These are phyloP conservation scores for Mycena galericulata DNA, from an alignment of 768 basidiomycete species.

Conservation along the genomic window DNA sequence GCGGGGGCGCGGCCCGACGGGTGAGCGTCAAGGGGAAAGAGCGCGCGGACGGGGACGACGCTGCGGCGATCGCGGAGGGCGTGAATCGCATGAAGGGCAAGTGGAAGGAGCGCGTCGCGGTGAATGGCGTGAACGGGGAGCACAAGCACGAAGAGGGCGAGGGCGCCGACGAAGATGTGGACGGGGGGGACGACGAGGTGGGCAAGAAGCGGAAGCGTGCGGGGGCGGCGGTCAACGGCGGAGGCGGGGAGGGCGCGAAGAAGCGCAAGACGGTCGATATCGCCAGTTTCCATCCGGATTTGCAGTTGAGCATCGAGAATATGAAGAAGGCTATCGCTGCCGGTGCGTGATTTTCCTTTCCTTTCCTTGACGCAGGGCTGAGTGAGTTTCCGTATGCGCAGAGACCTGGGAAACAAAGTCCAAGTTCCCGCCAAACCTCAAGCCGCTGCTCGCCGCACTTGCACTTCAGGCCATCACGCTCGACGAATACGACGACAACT, in stretches of 20 bases:
- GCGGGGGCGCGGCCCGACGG: not conserved
- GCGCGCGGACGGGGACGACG: slow-evolving; percentile 15
- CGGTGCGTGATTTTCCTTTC: slow-evolving; percentile 52
- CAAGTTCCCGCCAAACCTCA: slow-evolving; percentile 89
- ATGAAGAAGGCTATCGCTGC: slow-evolving; percentile 71
- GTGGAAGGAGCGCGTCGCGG: slow-evolving; percentile 23
- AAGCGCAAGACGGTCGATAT: slow-evolving; percentile 78
- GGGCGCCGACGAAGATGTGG: slow-evolving; percentile 33
- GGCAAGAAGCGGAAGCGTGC: slow-evolving; percentile 69
- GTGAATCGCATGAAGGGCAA: slow-evolving; percentile 23
- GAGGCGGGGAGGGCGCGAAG: slow-evolving; percentile 71
- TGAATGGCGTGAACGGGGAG: slow-evolving; percentile 25
- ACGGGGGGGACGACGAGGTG: slow-evolving; percentile 48
- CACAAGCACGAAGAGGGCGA: slow-evolving; percentile 20
- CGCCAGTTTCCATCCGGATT: slow-evolving; percentile 76
- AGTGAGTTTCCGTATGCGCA: slow-evolving; percentile 40
- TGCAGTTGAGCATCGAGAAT: slow-evolving; percentile 70
- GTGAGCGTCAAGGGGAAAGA: slow-evolving; percentile 16
- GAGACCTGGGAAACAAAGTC: slow-evolving; percentile 86
- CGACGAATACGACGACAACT: slow-evolving; percentile 93
- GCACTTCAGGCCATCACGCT: slow-evolving; percentile 83
- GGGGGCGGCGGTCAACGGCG: slow-evolving; percentile 48
- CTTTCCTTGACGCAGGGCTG: not conserved
- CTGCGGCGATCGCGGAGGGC: slow-evolving; percentile 12
- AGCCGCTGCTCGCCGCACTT: slow-evolving; percentile 75